Evolutionary conservation across 164 flowering plant species (phyloP), one percentile per base, ranked within the genome.

Genomic region (Magnolia officinalis): DNA sequence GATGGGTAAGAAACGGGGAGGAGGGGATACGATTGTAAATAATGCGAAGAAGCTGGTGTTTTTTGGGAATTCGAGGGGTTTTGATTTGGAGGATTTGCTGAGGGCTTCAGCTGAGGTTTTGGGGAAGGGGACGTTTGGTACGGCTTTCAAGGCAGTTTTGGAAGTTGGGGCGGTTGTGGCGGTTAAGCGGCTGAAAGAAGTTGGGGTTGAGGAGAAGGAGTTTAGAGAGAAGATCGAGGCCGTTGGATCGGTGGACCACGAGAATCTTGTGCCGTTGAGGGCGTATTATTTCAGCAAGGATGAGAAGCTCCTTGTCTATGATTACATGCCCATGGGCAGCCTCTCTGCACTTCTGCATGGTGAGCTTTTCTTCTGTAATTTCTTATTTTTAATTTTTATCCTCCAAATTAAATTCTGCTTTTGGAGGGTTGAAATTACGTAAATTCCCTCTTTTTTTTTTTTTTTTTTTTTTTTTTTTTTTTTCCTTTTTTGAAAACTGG

Each of bases 261-360:
- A 85, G 78, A 87, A 90, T 84, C 77, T 96, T 85, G 97, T 96
- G 8, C 91, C 90, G 21, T 86, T 96, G 6, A 87, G 91, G 75
- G 99, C 94, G 37, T 96, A 92, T 75, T 90, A 90, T 76, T 92
- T 19, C 75, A 88, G 87, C 80, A 76, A 76, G 66, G 96, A 90
- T 6, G 98, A 96, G 83, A 96, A 89, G 85, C 94, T 96, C 70
- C 90, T 96, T 70, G 98, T 96, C 24, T 88, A 85, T 86, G 98
- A 96, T 85, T 96, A 88, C 87, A 79, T 94, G 91, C 86, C 96
- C 20, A 88, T 86, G 88, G 99, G 99, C 79, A 96, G 99, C 89
- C 86, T 96, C 71, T 96, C 97, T 83, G 98, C 99, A 9, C 92
- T 94, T 76, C 80, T 96, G 76, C 99, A 96, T 82, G 99, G 99